Percentiles rank a stretch among this genome's conserved stretches.
Evolutionary conservation across 2,329 filamentous ascomycete genomes (phyloP).

Genomic region (Diaporthe citrichinensis): DNA sequence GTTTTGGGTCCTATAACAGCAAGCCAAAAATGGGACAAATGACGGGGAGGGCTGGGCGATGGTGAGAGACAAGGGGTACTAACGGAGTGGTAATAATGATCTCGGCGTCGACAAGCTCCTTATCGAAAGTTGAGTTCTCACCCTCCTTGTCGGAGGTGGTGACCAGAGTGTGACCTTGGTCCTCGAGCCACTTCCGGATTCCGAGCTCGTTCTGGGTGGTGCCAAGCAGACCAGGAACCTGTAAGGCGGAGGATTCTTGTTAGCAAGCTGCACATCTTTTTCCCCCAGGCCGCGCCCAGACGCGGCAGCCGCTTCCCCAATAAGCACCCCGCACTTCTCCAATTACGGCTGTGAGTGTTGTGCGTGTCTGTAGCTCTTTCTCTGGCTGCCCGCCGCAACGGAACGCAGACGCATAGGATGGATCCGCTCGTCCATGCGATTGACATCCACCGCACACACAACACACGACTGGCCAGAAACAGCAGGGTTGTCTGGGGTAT

Average conservation of each 20-base stretch:
- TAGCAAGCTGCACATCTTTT: conserved; percentile 16
- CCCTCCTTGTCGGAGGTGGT: conserved; percentile 98
- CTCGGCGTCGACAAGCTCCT: conserved; percentile 96
- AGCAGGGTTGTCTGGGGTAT: neutral
- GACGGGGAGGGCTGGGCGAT: neutral
- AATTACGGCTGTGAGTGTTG: neutral
- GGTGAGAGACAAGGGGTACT: conserved; percentile 44
- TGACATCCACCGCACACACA: neutral
- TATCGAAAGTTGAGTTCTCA: conserved; percentile 91
- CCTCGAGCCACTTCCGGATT: conserved; percentile 96
- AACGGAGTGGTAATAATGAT: conserved; percentile 99
- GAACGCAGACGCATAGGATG: neutral
- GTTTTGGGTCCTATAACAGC: neutral
- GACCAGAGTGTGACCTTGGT: conserved; percentile 94
- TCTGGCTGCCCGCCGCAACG: neutral
- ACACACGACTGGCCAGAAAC: neutral
- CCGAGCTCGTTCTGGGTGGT: conserved; percentile 99
- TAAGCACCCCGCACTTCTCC: conserved; percentile 24
- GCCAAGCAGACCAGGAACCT: conserved; percentile 87
- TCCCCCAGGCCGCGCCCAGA: conserved; percentile 19
- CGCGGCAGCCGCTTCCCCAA: conserved; percentile 24
- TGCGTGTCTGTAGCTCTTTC: conserved; percentile 6
- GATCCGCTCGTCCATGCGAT: conserved; percentile 21
- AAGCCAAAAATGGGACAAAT: neutral
- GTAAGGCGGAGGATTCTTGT: conserved; percentile 31